Evolutionary conservation across 176 grass and related monocot genomes (phyloP).

Genomic region (Elymus sibiricus): DNA sequence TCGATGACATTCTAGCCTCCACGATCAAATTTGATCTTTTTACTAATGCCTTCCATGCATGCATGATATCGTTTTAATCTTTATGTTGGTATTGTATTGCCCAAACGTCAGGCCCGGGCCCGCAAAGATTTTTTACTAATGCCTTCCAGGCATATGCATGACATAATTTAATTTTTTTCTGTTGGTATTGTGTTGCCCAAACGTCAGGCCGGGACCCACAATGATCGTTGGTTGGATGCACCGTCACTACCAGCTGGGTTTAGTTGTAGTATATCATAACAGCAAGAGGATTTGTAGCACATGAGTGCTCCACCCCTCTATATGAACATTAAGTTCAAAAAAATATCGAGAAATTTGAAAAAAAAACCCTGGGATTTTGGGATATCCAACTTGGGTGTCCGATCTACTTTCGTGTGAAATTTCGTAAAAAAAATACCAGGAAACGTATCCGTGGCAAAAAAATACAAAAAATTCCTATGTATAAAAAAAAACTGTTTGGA

Average conservation of each 20-base stretch:
- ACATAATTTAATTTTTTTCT: background rate
- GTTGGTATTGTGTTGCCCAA: slow-evolving; percentile 12
- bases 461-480: too few species aligned
- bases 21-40: slow-evolving; percentile 10
- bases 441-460: too few species aligned
- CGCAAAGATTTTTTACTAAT: background rate
- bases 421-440: too few species aligned
- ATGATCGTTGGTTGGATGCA: background rate
- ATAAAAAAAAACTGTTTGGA: too few species aligned
- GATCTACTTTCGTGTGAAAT: too few species aligned
- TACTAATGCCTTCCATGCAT: slow-evolving; percentile 2
- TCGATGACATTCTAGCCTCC: slow-evolving; percentile 7
- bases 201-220: slow-evolving; percentile 13
- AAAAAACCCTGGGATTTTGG: too few species aligned
- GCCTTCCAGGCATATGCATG: background rate
- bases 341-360: too few species aligned
- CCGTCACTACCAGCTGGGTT: background rate
- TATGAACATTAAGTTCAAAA: too few species aligned
- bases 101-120: slow-evolving; percentile 8
- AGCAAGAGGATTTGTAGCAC: too few species aligned
- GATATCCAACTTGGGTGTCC: too few species aligned
- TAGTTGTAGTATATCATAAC: too few species aligned
- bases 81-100: slow-evolving; percentile 6
- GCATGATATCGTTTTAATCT: background rate
- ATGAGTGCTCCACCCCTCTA: too few species aligned